Evolutionary conservation across 352 stramenopile species (phyloP).

Genomic region (Phytophthora capsici): DNA sequence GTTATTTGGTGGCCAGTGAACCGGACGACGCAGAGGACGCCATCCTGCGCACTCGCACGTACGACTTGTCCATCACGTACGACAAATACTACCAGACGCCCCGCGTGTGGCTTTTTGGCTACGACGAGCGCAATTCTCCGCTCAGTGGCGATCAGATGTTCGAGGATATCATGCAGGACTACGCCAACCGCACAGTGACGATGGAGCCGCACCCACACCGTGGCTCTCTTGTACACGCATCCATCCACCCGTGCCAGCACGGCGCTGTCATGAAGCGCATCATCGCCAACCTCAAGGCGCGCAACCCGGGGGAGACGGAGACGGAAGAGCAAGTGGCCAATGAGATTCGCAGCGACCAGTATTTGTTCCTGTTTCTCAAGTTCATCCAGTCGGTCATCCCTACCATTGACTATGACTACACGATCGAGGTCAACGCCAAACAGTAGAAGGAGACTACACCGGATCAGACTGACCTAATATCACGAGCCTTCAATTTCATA

Average conservation of each 20-base stretch:
- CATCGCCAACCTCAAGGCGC: conserved; percentile 92
- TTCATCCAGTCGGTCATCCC: conserved; percentile 99
- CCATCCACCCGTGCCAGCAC: conserved; percentile 99
- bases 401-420: conserved; percentile 99
- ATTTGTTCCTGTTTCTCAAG: conserved; percentile 99
- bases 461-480: no score
- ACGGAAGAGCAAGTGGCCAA: conserved; percentile 33
- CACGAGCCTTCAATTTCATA: no score
- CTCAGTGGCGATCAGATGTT: conserved; percentile 95
- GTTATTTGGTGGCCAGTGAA: conserved; percentile 74
- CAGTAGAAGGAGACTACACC: conserved; percentile 29
- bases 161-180: conserved; percentile 99
- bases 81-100: conserved; percentile 99
- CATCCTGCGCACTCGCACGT: conserved; percentile 95
- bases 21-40: conserved; percentile 91
- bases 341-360: conserved; percentile 95
- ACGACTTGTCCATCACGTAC: conserved; percentile 99
- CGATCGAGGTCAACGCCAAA: conserved; percentile 94
- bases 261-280: conserved; percentile 99
- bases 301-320: conserved; percentile 36
- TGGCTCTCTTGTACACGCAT: conserved; percentile 87
- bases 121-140: conserved; percentile 90
- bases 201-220: conserved; percentile 98
- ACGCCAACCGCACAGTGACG: conserved; percentile 99
- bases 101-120: conserved; percentile 98